Percentiles rank a stretch among this genome's conserved stretches.
Conservation (phyloP, 2,329 filamentous ascomycete species). For the Penicillium palitans region DNA sequence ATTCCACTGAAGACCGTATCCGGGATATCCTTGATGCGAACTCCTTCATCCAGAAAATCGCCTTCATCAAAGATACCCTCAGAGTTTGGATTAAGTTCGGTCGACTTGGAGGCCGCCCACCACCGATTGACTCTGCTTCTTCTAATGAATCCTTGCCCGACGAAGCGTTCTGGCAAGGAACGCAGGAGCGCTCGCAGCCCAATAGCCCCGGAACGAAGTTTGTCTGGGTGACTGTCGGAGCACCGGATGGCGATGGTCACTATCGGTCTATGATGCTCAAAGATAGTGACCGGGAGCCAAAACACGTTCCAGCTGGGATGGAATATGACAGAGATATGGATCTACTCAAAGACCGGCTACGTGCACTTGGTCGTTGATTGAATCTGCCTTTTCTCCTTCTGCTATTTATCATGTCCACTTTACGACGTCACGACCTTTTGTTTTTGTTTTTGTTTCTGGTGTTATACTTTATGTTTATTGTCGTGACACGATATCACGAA, state of each 20-base stretch:
- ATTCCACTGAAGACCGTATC: slow-evolving; percentile 39
- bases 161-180: slow-evolving; percentile 45
- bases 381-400: slow-evolving; percentile 12
- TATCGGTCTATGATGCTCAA: slow-evolving; percentile 43
- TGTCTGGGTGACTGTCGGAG: slow-evolving; percentile 54
- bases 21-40: slow-evolving; percentile 48
- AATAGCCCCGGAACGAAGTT: slow-evolving; percentile 52
- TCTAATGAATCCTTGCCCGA: slow-evolving; percentile 17
- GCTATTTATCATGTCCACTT: slow-evolving; percentile 12
- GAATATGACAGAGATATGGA: slow-evolving; percentile 33
- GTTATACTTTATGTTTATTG: slow-evolving; percentile 3
- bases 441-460: slow-evolving; percentile 9
- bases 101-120: slow-evolving; percentile 38
- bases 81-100: slow-evolving; percentile 43
- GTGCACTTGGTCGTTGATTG: slow-evolving; percentile 25
- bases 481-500: background rate
- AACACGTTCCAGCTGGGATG: slow-evolving; percentile 14
- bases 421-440: slow-evolving; percentile 30
- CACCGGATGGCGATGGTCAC: slow-evolving; percentile 48
- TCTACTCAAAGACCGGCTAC: slow-evolving; percentile 31
- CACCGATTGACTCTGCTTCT: slow-evolving; percentile 15
- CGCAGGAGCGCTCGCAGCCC: slow-evolving; percentile 41
- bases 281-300: slow-evolving; percentile 20
- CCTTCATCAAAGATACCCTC: slow-evolving; percentile 44
- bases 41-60: slow-evolving; percentile 46